phyloP scores from a whole-genome alignment of 2,329 filamentous ascomycete species.

The Diaporthe citri region DNA sequence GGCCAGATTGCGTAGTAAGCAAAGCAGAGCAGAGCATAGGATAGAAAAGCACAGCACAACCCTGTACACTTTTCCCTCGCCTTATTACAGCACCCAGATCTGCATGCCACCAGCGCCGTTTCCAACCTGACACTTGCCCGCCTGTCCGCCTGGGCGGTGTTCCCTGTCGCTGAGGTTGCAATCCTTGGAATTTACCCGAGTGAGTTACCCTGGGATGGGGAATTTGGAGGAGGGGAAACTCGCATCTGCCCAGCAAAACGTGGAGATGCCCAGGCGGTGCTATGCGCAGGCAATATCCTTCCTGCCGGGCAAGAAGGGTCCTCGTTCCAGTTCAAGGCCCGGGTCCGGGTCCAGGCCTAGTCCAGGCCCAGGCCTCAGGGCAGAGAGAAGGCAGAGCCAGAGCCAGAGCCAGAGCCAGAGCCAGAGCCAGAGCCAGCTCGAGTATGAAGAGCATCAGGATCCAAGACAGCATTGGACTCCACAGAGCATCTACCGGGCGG shows the following conservation, averaged over 20 bases:
- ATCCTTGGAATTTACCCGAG: slow-evolving; percentile 27
- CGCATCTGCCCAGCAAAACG: slow-evolving; percentile 28
- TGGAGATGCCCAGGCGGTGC: slow-evolving; percentile 20
- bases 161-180: slow-evolving; percentile 27
- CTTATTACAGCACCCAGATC: background rate
- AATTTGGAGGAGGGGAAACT: slow-evolving; percentile 25
- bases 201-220: slow-evolving; percentile 27
- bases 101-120: background rate
- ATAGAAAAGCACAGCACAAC: background rate
- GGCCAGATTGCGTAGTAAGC: background rate
- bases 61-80: too few relatives aligned
- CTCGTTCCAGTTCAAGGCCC: background rate
- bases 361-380: slow-evolving; percentile 12
- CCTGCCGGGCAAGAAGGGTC: slow-evolving; percentile 1
- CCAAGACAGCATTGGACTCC: background rate
- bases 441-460: background rate
- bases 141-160: background rate
- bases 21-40: background rate
- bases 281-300: slow-evolving; percentile 24
- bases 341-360: background rate
- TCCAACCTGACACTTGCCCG: background rate
- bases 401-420: background rate
- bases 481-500: slow-evolving; percentile 6
- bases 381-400: too few relatives aligned
- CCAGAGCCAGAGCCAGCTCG: background rate